A percentile compares a stretch with the other conserved stretches of the same genome.
These are phyloP conservation scores for Penicillium sp. DNA, from an alignment of 2,329 filamentous ascomycete species.

Conservation along the genomic window DNA sequence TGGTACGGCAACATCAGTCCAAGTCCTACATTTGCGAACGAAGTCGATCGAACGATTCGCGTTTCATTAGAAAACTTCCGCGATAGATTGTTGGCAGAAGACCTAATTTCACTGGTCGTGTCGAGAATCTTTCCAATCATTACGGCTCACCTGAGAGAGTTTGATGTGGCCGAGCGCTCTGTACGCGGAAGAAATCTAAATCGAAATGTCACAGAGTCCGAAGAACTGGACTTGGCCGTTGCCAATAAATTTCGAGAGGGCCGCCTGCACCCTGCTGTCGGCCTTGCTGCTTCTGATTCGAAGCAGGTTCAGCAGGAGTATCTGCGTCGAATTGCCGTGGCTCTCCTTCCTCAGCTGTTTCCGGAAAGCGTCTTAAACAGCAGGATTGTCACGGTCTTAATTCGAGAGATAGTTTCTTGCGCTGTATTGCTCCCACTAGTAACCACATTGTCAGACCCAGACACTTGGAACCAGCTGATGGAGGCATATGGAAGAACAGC, in stretches of 20 bases:
- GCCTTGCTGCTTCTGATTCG: conserved; percentile 73
- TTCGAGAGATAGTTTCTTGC: conserved; percentile 87
- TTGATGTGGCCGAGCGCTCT: conserved; percentile 79
- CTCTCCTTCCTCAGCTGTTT: conserved; percentile 67
- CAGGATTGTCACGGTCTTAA: conserved; percentile 69
- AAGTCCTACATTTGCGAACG: conserved; percentile 72
- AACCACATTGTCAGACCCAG: conserved; percentile 76
- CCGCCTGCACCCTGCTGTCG: conserved; percentile 78
- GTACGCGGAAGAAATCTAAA: conserved; percentile 85
- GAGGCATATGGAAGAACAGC: conserved; percentile 80
- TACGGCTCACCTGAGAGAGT: conserved; percentile 82
- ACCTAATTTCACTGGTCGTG: conserved; percentile 77
- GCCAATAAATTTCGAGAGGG: conserved; percentile 90
- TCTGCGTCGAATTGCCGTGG: conserved; percentile 66
- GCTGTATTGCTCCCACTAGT: conserved; percentile 81
- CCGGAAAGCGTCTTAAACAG: conserved; percentile 70
- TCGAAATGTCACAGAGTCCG: conserved; percentile 86
- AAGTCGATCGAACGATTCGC: conserved; percentile 76
- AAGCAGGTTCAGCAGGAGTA: conserved; percentile 85
- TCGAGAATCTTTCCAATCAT: conserved; percentile 79
- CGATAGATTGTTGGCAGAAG: conserved; percentile 66
- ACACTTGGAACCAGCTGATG: conserved; percentile 96
- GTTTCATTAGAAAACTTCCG: conserved; percentile 64
- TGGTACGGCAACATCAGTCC: conserved; percentile 87
- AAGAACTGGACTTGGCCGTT: conserved; percentile 91